These are phyloP conservation scores for Mikania micrantha DNA, from an alignment of 129 eudicot genomes.

Conservation along the genomic window DNA sequence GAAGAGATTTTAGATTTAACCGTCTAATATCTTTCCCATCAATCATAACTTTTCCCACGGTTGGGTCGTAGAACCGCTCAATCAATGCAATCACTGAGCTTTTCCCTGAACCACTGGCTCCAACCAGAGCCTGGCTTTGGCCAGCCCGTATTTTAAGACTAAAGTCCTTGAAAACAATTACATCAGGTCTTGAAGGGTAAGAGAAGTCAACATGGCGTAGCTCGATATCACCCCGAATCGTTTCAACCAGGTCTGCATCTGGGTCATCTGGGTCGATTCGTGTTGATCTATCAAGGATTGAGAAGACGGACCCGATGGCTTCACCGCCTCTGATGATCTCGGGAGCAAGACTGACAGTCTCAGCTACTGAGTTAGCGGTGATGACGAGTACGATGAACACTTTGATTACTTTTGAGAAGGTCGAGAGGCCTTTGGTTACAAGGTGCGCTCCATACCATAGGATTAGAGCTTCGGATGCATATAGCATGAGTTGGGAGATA, in stretches of 20 bases:
- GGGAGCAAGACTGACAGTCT: constrained; percentile 93
- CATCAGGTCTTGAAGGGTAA: constrained; percentile 88
- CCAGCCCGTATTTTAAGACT: constrained; percentile 91
- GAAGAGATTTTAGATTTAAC: constrained; percentile 60
- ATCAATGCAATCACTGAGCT: constrained; percentile 80
- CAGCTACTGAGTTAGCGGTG: constrained; percentile 92
- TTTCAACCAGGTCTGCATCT: constrained; percentile 67
- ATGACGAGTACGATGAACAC: constrained; percentile 83
- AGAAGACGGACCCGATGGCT: constrained; percentile 84
- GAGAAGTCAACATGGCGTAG: constrained; percentile 88
- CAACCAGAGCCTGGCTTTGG: constrained; percentile 94
- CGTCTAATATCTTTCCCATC: constrained; percentile 95
- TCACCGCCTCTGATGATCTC: constrained; percentile 94
- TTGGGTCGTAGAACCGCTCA: constrained; percentile 88
- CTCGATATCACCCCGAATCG: constrained; percentile 84
- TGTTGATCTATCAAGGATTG: constrained; percentile 74
- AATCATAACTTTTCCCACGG: constrained; percentile 78
- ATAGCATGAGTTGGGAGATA: constrained; percentile 87
- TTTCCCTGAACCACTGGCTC: constrained; percentile 97
- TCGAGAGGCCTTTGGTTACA: constrained; percentile 70
- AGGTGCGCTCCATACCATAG: constrained; percentile 97
- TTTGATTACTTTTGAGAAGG: constrained; percentile 88
- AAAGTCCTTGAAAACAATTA: constrained; percentile 68
- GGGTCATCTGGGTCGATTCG: constrained; percentile 84
- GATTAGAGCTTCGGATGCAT: constrained; percentile 85